Percentiles rank a stretch among this genome's conserved stretches.
These are phyloP conservation scores for Candida sanyiensis DNA, from an alignment of 805 yeast species.

Conservation along the genomic window DNA sequence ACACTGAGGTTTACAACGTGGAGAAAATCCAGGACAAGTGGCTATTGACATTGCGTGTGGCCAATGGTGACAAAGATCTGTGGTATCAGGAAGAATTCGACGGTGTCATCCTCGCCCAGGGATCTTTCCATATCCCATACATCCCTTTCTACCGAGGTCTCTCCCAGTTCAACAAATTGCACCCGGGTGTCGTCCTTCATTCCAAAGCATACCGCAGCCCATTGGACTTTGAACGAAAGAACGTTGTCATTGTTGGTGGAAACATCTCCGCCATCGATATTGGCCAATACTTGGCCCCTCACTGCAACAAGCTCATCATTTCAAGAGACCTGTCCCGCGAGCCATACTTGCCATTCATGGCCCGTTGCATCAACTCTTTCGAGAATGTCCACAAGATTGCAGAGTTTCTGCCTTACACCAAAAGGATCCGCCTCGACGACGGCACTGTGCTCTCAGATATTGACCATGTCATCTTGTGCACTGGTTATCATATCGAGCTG, in stretches of 20 bases:
- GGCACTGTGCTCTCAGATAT: constrained; percentile 30
- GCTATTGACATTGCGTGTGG: constrained; percentile 28
- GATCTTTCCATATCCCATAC: constrained; percentile 52
- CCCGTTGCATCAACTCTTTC: constrained; percentile 25
- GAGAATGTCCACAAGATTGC: constrained; percentile 26
- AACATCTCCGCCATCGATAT: constrained; percentile 39
- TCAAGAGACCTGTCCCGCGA: constrained; percentile 69
- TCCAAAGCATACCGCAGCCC: constrained; percentile 45
- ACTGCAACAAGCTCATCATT: constrained; percentile 44
- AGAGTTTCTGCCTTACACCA: constrained; percentile 26
- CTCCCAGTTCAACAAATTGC: constrained; percentile 31
- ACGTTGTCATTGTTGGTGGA: constrained; percentile 41
- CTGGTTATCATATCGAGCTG: constrained; percentile 40
- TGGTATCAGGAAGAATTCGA: constrained; percentile 49
- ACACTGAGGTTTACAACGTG: constrained; percentile 36
- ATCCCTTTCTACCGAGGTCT: constrained; percentile 48
- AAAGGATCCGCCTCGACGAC: constrained; percentile 27
- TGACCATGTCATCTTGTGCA: constrained; percentile 36
- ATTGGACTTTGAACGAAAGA: constrained; percentile 32
- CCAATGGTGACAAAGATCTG: constrained; percentile 19
- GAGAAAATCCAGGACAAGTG: constrained; percentile 32
- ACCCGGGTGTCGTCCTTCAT: constrained; percentile 45
- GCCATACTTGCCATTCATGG: constrained; percentile 36
- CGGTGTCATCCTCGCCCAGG: constrained; percentile 52
- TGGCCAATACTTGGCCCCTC: constrained; percentile 38